Evolutionary conservation across 2,329 filamentous ascomycete genomes (phyloP).

Genomic region (Talaromyces sp.): DNA sequence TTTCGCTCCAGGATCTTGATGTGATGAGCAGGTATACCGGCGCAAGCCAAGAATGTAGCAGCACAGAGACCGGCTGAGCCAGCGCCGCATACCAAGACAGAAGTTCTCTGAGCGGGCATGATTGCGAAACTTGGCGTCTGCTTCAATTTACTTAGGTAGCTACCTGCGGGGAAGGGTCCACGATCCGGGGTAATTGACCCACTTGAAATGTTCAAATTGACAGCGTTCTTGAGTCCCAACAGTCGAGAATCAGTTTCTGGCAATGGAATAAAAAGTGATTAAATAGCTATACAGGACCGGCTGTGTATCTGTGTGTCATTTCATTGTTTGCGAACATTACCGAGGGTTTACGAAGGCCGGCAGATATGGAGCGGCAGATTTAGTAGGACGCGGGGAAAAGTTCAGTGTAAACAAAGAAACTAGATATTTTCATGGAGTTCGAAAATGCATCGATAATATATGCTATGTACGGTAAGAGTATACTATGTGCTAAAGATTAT

Average conservation of each 20-base stretch:
- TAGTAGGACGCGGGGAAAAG: background rate
- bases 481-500: too few relatives aligned
- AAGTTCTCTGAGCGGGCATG: background rate
- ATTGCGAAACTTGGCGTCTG: background rate
- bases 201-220: background rate
- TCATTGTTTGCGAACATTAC: background rate
- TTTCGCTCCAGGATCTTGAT: conserved; percentile 38
- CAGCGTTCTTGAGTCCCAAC: background rate
- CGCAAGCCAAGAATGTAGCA: conserved; percentile 38
- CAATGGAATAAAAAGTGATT: background rate
- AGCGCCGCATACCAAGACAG: conserved; percentile 50
- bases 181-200: background rate
- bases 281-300: background rate
- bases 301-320: background rate
- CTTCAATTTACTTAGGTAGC: background rate
- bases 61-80: conserved; percentile 49
- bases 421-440: background rate
- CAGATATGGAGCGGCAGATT: background rate
- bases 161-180: background rate
- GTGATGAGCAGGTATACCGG: conserved; percentile 10
- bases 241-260: too few relatives aligned
- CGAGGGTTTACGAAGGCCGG: background rate
- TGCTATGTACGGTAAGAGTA: too few relatives aligned
- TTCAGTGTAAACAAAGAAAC: background rate
- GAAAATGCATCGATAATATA: background rate